Evolutionary conservation across 345 rosid species (phyloP).

Genomic region (Citrus glauca): DNA sequence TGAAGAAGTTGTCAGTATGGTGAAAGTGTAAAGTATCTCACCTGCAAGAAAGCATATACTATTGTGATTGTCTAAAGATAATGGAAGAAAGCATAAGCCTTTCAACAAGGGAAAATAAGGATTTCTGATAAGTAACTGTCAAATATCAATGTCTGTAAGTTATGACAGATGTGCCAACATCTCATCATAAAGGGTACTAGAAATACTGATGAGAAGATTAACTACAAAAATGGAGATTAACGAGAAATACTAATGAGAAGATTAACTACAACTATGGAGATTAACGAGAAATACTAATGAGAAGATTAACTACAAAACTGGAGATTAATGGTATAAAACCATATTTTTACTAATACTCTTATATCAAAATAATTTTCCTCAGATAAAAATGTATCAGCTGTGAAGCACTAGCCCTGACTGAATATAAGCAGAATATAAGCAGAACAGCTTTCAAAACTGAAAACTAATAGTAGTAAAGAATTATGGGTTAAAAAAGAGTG

Average conservation of each 20-base stretch:
- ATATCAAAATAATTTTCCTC: neutral
- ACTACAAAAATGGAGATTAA: too few species aligned
- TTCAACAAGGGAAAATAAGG: neutral
- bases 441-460: neutral
- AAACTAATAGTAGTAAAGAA: neutral
- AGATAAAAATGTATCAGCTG: neutral
- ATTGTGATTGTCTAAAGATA: neutral
- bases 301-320: neutral
- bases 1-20: conserved; percentile 72
- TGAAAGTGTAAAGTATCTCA: conserved; percentile 68
- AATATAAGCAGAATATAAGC: neutral
- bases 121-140: neutral
- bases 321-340: neutral
- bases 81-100: neutral
- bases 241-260: too few species aligned
- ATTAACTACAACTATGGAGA: too few species aligned
- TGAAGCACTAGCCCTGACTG: neutral
- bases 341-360: neutral
- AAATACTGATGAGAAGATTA: neutral
- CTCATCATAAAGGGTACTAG: neutral
- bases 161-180: neutral
- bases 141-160: neutral
- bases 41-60: conserved; percentile 43
- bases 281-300: too few species aligned
- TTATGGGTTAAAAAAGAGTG: neutral